A percentile compares a stretch with the other conserved stretches of the same genome.
Evolutionary conservation across 768 basidiomycete genomes (phyloP).

Genomic region (Leccinum incarnatum): DNA sequence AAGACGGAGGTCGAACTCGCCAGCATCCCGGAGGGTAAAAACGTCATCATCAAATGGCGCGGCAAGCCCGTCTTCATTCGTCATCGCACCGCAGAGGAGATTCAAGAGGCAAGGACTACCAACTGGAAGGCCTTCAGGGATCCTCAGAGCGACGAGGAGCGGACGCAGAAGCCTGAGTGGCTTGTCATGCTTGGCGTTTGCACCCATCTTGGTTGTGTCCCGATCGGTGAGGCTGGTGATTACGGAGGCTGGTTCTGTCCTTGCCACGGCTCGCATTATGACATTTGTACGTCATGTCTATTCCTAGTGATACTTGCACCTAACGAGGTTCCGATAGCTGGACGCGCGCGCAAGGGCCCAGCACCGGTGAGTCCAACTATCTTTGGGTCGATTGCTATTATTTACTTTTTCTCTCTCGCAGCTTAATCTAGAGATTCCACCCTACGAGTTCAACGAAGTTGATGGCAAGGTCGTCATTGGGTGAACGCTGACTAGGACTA

Average conservation of each 20-base stretch:
- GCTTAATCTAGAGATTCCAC: slow-evolving; percentile 94
- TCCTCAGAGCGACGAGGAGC: slow-evolving; percentile 84
- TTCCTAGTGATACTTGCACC: neutral
- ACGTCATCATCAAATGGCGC: slow-evolving; percentile 97
- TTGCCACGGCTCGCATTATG: slow-evolving; percentile 98
- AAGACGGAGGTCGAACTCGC: slow-evolving; percentile 94
- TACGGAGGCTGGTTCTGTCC: slow-evolving; percentile 99
- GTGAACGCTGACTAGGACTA: slow-evolving; percentile 35
- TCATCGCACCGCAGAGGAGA: slow-evolving; percentile 88
- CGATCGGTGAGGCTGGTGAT: slow-evolving; percentile 96
- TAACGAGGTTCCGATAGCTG: slow-evolving; percentile 50
- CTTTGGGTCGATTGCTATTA: neutral
- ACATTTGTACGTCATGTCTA: slow-evolving; percentile 69
- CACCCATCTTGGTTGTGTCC: slow-evolving; percentile 98
- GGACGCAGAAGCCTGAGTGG: slow-evolving; percentile 96
- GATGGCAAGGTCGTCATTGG: slow-evolving; percentile 88
- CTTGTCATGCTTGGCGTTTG: slow-evolving; percentile 89
- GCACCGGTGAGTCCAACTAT: slow-evolving; percentile 68
- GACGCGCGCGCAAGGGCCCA: slow-evolving; percentile 93
- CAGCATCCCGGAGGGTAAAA: slow-evolving; percentile 95
- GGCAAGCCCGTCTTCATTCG: slow-evolving; percentile 99
- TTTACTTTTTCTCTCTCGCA: slow-evolving; percentile 27
- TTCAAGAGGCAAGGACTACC: slow-evolving; percentile 82
- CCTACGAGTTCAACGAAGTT: slow-evolving; percentile 82
- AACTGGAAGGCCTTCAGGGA: slow-evolving; percentile 91